Evolutionary conservation across 805 yeast species (phyloP).

Genomic region (Ogataea angusta): DNA sequence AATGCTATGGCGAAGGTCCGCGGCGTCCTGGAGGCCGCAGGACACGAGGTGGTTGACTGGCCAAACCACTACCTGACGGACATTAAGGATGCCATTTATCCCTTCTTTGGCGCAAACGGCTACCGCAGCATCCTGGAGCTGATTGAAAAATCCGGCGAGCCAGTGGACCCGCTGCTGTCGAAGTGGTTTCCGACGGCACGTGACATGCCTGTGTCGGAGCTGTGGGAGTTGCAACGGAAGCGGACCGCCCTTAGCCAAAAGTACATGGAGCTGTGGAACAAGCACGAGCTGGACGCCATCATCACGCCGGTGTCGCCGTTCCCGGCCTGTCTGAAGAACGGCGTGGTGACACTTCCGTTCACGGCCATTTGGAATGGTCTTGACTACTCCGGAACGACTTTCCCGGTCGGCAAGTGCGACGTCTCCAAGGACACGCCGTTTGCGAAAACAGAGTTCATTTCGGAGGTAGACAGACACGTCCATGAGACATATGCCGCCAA

Average conservation of each 20-base stretch:
- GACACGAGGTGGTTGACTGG: constrained; percentile 54
- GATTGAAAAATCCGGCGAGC: constrained; percentile 41
- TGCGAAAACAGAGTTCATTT: constrained; percentile 27
- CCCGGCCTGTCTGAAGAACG: constrained; percentile 34
- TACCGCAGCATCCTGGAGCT: constrained; percentile 30
- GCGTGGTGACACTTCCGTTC: constrained; percentile 47
- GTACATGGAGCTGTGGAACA: constrained; percentile 38
- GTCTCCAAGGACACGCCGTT: constrained; percentile 32
- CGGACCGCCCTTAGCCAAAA: constrained; percentile 35
- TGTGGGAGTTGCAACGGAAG: constrained; percentile 41
- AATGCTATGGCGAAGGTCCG: constrained; percentile 41
- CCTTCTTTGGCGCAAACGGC: constrained; percentile 45
- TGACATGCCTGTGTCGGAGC: constrained; percentile 33
- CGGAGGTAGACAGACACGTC: constrained; percentile 43
- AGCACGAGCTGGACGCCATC: constrained; percentile 44
- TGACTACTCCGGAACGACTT: constrained; percentile 44
- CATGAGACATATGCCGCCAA: constrained; percentile 37
- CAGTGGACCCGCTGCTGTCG: constrained; percentile 28
- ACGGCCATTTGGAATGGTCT: constrained; percentile 38
- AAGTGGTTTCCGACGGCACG: constrained; percentile 34
- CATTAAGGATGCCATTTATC: constrained; percentile 37
- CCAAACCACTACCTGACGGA: constrained; percentile 42
- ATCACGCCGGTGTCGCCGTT: constrained; percentile 47
- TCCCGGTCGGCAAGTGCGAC: constrained; percentile 60
- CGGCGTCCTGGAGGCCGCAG: constrained; percentile 36